These are phyloP conservation scores for Globisporangium yorkense DNA, from an alignment of 352 stramenopile genomes.

Conservation along the genomic window DNA sequence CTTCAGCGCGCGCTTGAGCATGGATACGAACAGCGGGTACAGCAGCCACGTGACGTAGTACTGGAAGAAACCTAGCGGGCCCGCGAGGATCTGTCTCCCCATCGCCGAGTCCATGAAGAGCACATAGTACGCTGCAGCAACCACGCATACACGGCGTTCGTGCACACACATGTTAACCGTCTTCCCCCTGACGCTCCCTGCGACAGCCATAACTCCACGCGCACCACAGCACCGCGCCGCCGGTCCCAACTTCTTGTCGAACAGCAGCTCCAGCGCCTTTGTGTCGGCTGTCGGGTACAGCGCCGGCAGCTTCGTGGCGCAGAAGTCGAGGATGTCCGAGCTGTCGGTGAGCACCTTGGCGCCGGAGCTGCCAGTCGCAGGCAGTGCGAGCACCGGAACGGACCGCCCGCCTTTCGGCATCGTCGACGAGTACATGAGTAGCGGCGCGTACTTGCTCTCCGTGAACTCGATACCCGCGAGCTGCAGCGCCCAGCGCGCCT, in stretches of 20 bases:
- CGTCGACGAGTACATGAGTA: constrained; percentile 40
- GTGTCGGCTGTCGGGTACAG: constrained; percentile 29
- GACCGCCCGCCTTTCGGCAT: constrained; percentile 33
- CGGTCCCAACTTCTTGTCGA: constrained; percentile 35
- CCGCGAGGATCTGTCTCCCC: constrained; percentile 18
- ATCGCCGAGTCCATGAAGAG: constrained; percentile 21
- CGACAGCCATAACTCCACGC: not conserved
- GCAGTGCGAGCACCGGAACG: constrained; percentile 33
- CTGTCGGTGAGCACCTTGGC: constrained; percentile 26
- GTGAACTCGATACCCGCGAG: constrained; percentile 32
- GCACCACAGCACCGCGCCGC: constrained; percentile 23
- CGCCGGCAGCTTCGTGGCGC: constrained; percentile 20
- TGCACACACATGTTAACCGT: no score
- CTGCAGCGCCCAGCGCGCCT: constrained; percentile 47
- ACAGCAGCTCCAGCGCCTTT: constrained; percentile 36
- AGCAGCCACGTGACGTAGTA: constrained; percentile 15
- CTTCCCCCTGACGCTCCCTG: no score
- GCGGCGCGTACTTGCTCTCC: constrained; percentile 38
- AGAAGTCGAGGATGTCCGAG: constrained; percentile 37
- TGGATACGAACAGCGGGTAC: constrained; percentile 22
- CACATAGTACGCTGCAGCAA: constrained; percentile 25
- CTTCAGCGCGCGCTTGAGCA: constrained; percentile 26
- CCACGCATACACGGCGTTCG: not conserved
- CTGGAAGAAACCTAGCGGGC: constrained; percentile 17
- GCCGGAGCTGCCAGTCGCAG: constrained; percentile 4